Evolutionary conservation across 2,329 filamentous ascomycete genomes (phyloP).

Genomic region (Xylaria sp.): DNA sequence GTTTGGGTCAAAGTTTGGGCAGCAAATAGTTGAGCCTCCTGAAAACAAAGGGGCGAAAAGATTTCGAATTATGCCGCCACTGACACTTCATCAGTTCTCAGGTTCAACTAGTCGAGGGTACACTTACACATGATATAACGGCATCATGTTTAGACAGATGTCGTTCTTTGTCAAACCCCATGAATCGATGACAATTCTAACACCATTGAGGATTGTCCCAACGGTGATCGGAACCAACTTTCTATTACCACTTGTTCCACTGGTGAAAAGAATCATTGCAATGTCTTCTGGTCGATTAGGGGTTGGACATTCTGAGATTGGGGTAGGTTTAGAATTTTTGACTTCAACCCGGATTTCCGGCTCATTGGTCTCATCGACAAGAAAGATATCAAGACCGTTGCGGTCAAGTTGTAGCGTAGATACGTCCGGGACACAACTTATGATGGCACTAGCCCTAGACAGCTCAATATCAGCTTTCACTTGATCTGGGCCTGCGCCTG

Average conservation of each 20-base stretch:
- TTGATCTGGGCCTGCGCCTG: constrained; percentile 60
- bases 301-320: constrained; percentile 20
- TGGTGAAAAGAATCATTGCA: constrained; percentile 65
- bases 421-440: constrained; percentile 56
- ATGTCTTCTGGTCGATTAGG: constrained; percentile 59
- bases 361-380: constrained; percentile 52
- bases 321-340: not conserved
- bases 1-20: constrained; percentile 63
- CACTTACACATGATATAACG: constrained; percentile 65
- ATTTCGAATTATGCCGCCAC: constrained; percentile 64
- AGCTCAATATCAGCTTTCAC: constrained; percentile 62
- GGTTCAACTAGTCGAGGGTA: not conserved
- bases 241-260: constrained; percentile 67
- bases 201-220: constrained; percentile 61
- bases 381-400: constrained; percentile 52
- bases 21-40: constrained; percentile 64
- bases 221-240: constrained; percentile 65
- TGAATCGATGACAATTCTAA: constrained; percentile 63
- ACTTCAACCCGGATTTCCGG: constrained; percentile 51
- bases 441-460: constrained; percentile 57
- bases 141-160: constrained; percentile 69
- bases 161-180: constrained; percentile 61
- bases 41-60: constrained; percentile 65
- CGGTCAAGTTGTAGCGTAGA: constrained; percentile 52
- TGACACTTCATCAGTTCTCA: constrained; percentile 38